Evolutionary conservation across 2,329 filamentous ascomycete genomes (phyloP), one percentile per base, ranked within the genome.

Genomic region (Didymella sp.): DNA sequence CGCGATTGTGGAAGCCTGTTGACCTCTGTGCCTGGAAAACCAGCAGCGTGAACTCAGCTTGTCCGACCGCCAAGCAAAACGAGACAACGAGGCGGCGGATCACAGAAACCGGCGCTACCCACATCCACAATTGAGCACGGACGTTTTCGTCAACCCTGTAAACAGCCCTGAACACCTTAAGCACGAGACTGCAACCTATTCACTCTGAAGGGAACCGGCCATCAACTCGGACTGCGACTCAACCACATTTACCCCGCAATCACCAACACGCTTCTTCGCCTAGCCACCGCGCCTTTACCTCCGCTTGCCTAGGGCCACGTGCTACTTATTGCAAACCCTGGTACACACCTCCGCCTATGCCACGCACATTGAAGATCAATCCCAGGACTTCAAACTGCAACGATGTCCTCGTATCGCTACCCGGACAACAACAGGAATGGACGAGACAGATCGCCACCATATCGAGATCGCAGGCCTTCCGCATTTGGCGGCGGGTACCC

Each of bases 401-500:
- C 30, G 38, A 75, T 76, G 73, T 75, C 73, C 60, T 69, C 72
- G 46, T 72, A 69, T 51, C 68, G 72, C 47, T 73, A 74, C 58
- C 67, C 69, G 51, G 72, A 74, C 64, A 73, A 62, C 63, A 70
- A 59, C 68, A 64, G 73, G 66, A 76, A 73, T 60, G 66, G 78
- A 54, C 78, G 79, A 66, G 79, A 78, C 62, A 73, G 76, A 51
- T 77, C 78, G 15, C 78, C 79, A 33, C 78, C 78, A 19, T 91
- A 91, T 68, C 82, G 82, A 62, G 90, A 93, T 72, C 63, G 73
- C 55, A 85, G 91, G 53, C 85, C 88, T 47, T 87, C 87, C n/a
- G 85, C 81, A 50, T 86, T 88, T 67, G 80, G 78, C 44, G 80
- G 54, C 21, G 75, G 80, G 28, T 87, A 85, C 68, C 80, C 81